Evolutionary conservation across 2,329 filamentous ascomycete genomes (phyloP).

Genomic region (Fusarium sp.): DNA sequence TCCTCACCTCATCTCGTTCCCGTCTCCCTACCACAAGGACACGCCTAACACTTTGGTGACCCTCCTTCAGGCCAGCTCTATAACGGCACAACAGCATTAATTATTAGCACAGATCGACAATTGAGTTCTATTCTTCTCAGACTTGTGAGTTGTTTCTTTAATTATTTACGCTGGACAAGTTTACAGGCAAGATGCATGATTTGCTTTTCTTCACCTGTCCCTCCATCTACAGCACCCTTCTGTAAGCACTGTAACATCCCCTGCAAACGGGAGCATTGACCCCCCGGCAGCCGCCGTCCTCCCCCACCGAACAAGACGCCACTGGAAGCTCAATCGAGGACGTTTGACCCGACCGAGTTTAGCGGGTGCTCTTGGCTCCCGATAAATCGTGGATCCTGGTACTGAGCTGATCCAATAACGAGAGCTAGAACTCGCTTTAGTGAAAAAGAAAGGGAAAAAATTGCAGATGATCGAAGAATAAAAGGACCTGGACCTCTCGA

Average conservation of each 20-base stretch:
- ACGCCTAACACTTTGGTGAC: constrained; percentile 4
- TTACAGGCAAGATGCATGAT: fast-evolving
- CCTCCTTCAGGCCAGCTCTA: constrained; percentile 10
- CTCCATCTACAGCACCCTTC: not conserved
- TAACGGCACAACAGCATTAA: constrained; percentile 15
- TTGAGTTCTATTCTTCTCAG: not conserved
- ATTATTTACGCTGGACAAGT: too few species aligned
- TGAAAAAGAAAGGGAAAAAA: constrained; percentile 23
- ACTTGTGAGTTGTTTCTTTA: fast-evolving
- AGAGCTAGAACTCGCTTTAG: constrained; percentile 17
- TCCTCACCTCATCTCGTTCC: constrained; percentile 15
- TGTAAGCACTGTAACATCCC: constrained; percentile 34
- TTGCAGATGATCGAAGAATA: constrained; percentile 34
- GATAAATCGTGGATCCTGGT: constrained; percentile 24
- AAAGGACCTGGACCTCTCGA: constrained; percentile 12
- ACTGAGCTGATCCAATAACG: constrained; percentile 3
- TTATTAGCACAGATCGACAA: not conserved
- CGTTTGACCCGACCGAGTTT: constrained; percentile 20
- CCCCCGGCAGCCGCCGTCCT: constrained; percentile 15
- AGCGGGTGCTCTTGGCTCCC: constrained; percentile 33
- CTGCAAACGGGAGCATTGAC: constrained; percentile 24
- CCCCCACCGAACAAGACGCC: constrained; percentile 27
- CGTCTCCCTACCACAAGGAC: not conserved
- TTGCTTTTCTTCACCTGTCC: not conserved
- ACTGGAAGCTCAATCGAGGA: constrained; percentile 23